Percentiles rank a stretch among this genome's conserved stretches.
Evolutionary conservation across 768 basidiomycete genomes (phyloP).

Genomic region (Psilocybe cyanescens): DNA sequence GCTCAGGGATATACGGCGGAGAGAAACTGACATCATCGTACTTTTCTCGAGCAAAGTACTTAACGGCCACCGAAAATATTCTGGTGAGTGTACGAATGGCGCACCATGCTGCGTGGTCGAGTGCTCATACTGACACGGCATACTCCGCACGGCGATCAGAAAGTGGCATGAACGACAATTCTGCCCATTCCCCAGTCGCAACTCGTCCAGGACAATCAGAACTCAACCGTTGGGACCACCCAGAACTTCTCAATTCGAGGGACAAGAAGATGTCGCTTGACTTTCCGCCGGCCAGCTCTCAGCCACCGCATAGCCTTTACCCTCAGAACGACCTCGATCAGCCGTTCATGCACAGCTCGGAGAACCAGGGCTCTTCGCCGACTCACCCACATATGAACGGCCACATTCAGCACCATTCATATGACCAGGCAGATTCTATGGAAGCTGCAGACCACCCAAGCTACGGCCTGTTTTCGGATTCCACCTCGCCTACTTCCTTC

Average conservation of each 20-base stretch:
- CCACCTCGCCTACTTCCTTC: slow-evolving; percentile 43
- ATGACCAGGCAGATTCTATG: slow-evolving; percentile 53
- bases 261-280: slow-evolving; percentile 58
- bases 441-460: slow-evolving; percentile 56
- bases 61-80: neutral
- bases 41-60: neutral
- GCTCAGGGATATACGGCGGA: slow-evolving; percentile 3
- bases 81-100: neutral
- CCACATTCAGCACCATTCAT: slow-evolving; percentile 22
- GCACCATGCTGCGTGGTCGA: neutral
- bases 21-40: slow-evolving; percentile 7
- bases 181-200: slow-evolving; percentile 23
- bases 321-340: slow-evolving; percentile 61
- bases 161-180: slow-evolving; percentile 30
- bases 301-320: slow-evolving; percentile 38
- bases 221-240: slow-evolving; percentile 41
- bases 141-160: slow-evolving; percentile 61
- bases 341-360: slow-evolving; percentile 49
- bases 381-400: slow-evolving; percentile 28
- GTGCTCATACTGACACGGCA: slow-evolving; percentile 15
- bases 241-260: slow-evolving; percentile 49
- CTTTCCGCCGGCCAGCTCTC: slow-evolving; percentile 43
- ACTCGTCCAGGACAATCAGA: slow-evolving; percentile 40
- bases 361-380: slow-evolving; percentile 38
- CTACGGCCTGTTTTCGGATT: slow-evolving; percentile 69